These are phyloP conservation scores for Lenzites betulinus DNA, from an alignment of 768 basidiomycete species.

Conservation along the genomic window DNA sequence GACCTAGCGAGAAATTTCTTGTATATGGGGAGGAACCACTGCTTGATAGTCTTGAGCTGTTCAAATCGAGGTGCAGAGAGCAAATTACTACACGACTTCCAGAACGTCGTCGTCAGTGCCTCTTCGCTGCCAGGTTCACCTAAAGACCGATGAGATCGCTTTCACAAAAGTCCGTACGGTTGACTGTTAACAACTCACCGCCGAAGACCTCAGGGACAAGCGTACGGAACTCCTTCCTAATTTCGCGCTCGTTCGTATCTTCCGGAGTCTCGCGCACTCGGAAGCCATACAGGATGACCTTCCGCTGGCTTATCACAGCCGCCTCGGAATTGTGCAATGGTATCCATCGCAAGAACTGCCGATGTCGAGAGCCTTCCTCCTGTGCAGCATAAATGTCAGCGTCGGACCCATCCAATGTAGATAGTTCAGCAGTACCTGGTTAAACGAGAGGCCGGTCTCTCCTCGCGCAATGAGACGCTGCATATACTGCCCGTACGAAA, in stretches of 20 bases:
- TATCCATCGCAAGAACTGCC: constrained; percentile 70
- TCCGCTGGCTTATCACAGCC: constrained; percentile 68
- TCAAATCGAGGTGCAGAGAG: constrained; percentile 67
- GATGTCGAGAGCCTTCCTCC: constrained; percentile 60
- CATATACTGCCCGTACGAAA: constrained; percentile 74
- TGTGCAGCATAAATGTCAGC: constrained; percentile 25
- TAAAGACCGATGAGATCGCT: no score
- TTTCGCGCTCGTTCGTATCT: constrained; percentile 66
- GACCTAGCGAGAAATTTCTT: constrained; percentile 52
- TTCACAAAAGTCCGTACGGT: no score
- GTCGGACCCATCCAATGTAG: no score
- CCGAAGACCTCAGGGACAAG: constrained; percentile 70
- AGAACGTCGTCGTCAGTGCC: constrained; percentile 17
- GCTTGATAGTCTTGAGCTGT: constrained; percentile 66
- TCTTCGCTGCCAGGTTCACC: neutral
- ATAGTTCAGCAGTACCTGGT: constrained; percentile 38
- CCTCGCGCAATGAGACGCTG: constrained; percentile 82
- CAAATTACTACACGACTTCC: constrained; percentile 47
- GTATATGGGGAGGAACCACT: constrained; percentile 75
- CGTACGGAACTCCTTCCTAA: constrained; percentile 67
- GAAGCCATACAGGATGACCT: constrained; percentile 66
- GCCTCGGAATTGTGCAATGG: constrained; percentile 62
- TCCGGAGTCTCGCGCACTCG: constrained; percentile 71
- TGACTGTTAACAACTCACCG: constrained; percentile 46
- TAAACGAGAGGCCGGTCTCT: constrained; percentile 58